These are phyloP conservation scores for Geotrichum histeridarum DNA, from an alignment of 1,139 yeast genomes.

Conservation along the genomic window DNA sequence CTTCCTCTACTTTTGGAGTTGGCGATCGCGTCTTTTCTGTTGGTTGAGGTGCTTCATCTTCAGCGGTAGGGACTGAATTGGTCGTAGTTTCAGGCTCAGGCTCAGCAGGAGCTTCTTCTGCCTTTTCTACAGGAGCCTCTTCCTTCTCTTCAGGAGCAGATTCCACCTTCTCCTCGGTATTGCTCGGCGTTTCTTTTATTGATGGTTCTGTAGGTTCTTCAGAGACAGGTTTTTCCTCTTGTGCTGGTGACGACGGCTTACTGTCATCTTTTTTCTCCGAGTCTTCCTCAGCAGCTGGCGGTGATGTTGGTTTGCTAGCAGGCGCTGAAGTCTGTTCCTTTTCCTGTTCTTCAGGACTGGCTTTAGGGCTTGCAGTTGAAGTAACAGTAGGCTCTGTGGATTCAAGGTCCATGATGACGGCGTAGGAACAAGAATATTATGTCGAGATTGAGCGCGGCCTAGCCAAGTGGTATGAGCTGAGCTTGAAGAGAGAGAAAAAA, in stretches of 20 bases:
- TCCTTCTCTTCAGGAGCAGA: not conserved
- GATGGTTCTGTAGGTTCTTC: not conserved
- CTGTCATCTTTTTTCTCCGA: not conserved
- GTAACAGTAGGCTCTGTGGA: not conserved
- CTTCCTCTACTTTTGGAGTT: not conserved
- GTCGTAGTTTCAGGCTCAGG: too few relatives aligned
- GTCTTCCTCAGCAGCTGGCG: too few relatives aligned
- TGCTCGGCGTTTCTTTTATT: not conserved
- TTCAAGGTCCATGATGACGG: not conserved
- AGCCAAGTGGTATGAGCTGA: too few relatives aligned
- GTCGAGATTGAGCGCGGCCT: too few relatives aligned
- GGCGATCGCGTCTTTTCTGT: not conserved
- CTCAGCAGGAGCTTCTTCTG: too few relatives aligned
- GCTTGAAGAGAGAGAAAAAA: too few relatives aligned
- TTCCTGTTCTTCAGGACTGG: too few relatives aligned
- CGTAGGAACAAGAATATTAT: too few relatives aligned
- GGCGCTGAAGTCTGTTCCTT: too few relatives aligned
- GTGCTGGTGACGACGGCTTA: not conserved
- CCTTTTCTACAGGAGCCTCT: not conserved
- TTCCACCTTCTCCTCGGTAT: not conserved
- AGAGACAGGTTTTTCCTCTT: not conserved
- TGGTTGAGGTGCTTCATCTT: not conserved
- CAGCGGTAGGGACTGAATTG: not conserved
- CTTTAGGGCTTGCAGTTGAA: too few relatives aligned
- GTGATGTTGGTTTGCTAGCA: too few relatives aligned